Base-by-base conservation (phyloP, 176 grass and related monocot genomes). In the Musa beccarii region DNA sequence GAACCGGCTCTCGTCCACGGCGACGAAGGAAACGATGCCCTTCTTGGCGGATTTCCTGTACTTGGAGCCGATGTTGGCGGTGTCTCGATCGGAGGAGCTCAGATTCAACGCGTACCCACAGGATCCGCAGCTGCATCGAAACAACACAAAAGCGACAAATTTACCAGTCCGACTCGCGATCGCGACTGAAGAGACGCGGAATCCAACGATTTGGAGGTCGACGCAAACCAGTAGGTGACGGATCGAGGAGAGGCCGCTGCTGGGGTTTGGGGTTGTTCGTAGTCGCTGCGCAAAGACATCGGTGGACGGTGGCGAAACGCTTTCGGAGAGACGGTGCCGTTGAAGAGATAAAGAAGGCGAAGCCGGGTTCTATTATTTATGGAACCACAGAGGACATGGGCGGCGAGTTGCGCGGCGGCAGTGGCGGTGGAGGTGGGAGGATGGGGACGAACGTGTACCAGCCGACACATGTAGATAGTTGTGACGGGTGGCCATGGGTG, bases 1-100 rank as follows among this genome's bases (percentile, higher is more conserved):
- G 82, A 90, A 87, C 13, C 88, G 75, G 78, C 84, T 80, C 72
- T 90, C 84, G 76, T 90, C 82, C 71, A 90, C 79, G 72, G 82
- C 66, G 49, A 63, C 76, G 79, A 90, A 90, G 16, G 77, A 24
- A 20, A 90, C 82, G 49, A 90, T 67, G 9, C 80, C 83, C 3
- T 79, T 80, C 55, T 59, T 65, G 17, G 25, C 66, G 10, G 51
- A 28, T 3, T 69, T 72, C 53, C 49, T 50, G 56, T 76, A 73
- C 49, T 77, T 26, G 7, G 66, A 49, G 8, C 66, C 84, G 59
- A 90, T 63, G 49, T 62, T 77, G 59, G 88, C 59, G 71, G 81
- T 87, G 79, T 92, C 20, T 19, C 68, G 68, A 70, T 70, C 34
- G 43, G 43, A 14, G 19, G 68, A 70, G 16, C 68, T 70, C 68